Base-by-base conservation (phyloP, 2,329 filamentous ascomycete genomes). In the Trichoderma endophyticum region DNA sequence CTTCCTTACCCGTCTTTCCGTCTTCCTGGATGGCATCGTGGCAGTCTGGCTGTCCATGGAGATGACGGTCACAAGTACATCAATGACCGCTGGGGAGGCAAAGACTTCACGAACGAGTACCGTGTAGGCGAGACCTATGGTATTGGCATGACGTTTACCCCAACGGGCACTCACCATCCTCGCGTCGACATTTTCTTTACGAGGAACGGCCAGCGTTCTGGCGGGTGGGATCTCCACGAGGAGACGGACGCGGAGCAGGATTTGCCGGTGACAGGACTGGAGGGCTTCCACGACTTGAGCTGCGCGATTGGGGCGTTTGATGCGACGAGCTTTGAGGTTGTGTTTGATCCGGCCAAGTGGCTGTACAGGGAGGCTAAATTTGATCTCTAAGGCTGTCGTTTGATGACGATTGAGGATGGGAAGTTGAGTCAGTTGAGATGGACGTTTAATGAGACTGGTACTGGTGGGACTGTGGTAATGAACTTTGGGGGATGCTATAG, bases 21-120 rank as follows among this genome's bases (percentile, higher is more conserved):
- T 8, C 86, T 95, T 73, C 93, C 93, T 0, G 93, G 93, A 2
- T 95, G 93, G 93, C 91, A 96, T 78, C 87, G 93, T 39, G 93
- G 88, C 21, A 91, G 89, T 74, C 77, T 95, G 15, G 93, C 86
- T 1, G 89, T 95, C n/a, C 93, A 95, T 79, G 90, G 91, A 61
- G 93, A 95, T 79, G 93, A 95, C 79, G 93, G 93, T 0, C 87
- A 91, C 76, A 87, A 88, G 79, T 96, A 92, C 79, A 86, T 94
- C 76, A 93, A 94, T 78, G 91, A 95, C 79, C 85, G 86, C 8
- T 92, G 87, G 84, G 93, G 93, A 26, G 93, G 93, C 21, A 88
- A 88, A 74, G 84, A 89, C 71, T 95, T 95, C 74, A 90, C 90
- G 0, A 76, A 79, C 11, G 84, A 89, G 6, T 94, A 94, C 78